Evolutionary conservation across 495 filamentous ascomycete species (phyloP).

Genomic region (Sordaria brevicollis): DNA sequence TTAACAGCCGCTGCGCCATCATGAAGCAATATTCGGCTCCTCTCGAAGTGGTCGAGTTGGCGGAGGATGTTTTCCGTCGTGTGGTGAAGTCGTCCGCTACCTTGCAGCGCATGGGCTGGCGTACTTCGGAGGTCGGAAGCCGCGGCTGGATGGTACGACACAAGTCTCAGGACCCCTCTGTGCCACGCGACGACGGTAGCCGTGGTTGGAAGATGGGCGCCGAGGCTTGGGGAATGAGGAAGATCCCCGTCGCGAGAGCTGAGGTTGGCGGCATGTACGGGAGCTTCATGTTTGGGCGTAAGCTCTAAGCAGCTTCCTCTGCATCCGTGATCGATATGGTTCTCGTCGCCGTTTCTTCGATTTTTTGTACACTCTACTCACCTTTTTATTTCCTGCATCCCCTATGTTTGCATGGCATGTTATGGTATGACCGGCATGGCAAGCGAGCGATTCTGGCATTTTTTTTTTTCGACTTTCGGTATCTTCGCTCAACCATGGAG

Average conservation of each 20-base stretch:
- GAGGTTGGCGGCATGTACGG: constrained; percentile 83
- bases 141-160: constrained; percentile 58
- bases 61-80: constrained; percentile 57
- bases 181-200: constrained; percentile 34
- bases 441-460: constrained; percentile 1
- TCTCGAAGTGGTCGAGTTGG: constrained; percentile 70
- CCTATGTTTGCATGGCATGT: not conserved
- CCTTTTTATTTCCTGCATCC: not conserved
- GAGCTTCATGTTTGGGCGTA: constrained; percentile 65
- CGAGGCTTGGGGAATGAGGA: constrained; percentile 80
- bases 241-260: constrained; percentile 65
- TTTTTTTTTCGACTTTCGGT: not conserved
- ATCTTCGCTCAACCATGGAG: not conserved
- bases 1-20: constrained; percentile 46
- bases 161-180: constrained; percentile 4
- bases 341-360: not conserved
- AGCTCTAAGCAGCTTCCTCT: constrained; percentile 21
- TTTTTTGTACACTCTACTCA: not conserved
- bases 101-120: constrained; percentile 50
- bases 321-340: not conserved
- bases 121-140: constrained; percentile 55
- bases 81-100: constrained; percentile 39
- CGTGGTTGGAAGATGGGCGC: constrained; percentile 83
- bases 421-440: constrained; percentile 1
- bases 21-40: constrained; percentile 54